A percentile compares a stretch with the other conserved stretches of the same genome.
These are phyloP conservation scores for Camellia granthamiana DNA, from an alignment of 148 eudicot species.

Conservation along the genomic window DNA sequence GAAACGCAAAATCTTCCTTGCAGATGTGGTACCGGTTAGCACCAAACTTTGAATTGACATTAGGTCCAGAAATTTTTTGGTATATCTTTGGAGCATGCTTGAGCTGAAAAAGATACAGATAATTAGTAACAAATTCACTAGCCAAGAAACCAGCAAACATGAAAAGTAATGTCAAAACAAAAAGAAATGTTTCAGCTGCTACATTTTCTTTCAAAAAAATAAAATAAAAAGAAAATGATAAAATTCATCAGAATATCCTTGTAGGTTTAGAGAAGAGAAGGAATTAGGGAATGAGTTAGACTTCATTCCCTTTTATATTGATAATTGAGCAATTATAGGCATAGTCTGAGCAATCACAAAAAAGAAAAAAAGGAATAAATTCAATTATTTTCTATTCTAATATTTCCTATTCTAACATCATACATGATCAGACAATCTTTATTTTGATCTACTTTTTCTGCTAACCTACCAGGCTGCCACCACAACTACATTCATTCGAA, in stretches of 20 bases:
- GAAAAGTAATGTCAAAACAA: not conserved
- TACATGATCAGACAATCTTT: not conserved
- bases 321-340: too few species aligned
- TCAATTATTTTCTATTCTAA: too few species aligned
- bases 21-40: conserved; percentile 74
- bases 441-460: not conserved
- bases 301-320: too few species aligned
- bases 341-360: too few species aligned
- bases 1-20: conserved; percentile 74
- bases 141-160: not conserved
- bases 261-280: too few species aligned
- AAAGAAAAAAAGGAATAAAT: too few species aligned
- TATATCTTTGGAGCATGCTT: conserved; percentile 82
- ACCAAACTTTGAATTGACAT: conserved; percentile 48
- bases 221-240: not conserved
- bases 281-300: too few species aligned
- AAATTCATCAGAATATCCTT: not conserved
- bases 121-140: not conserved
- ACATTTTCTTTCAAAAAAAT: not conserved
- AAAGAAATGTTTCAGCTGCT: not conserved
- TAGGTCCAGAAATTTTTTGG: conserved; percentile 62
- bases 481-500: not conserved
- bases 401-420: not conserved
- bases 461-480: not conserved
- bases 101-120: conserved; percentile 44